Base-by-base conservation (phyloP, 2,329 filamentous ascomycete genomes). In the Nigrospora sphaerica region DNA sequence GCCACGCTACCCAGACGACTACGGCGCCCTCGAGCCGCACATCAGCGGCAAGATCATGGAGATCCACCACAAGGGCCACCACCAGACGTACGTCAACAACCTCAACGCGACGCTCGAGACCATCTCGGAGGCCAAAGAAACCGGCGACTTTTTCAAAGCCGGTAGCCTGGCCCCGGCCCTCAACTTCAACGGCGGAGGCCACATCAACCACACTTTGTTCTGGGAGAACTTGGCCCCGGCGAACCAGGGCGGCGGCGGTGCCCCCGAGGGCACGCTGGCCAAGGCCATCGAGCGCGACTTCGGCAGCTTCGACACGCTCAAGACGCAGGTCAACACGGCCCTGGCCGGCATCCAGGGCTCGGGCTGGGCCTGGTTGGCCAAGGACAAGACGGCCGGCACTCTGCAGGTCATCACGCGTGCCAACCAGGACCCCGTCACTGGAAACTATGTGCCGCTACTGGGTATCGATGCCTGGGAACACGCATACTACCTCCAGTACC, bases 41-140 rank as follows among this genome's bases (percentile, higher is more conserved):
- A 74, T 91, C 70, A 86, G 82, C 42, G 85, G 84, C 67, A 81
- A 88, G 69, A 91, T 91, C 72, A 90, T 91, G 86, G 85, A 89
- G 69, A 76, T 89, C 36, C 86, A 91, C 74, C 83, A 91, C 77
- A 83, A 78, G 68, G 86, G 85, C 64, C 86, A 91, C 75, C 86
- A 91, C 74, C 79, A 88, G 67, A 87, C 86, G 60, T 91, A 91
- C 66, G 86, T 91, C 55, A 89, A 78, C 65, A 81, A 78, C 60
- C 83, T 84, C 71, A 91, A 91, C 71, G 75, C 77, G 54, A 80
- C 83, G 47, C 68, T 78, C 51, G 82, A 86, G 66, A 80, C 86
- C 66, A 73, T 88, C 53, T 73, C 75, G 50, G 77, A 82, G 40
- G 80, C 81, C 35, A 69, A 75, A 55, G 58, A 68, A 31, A 73